Percentiles rank a stretch among this genome's conserved stretches.
These are phyloP conservation scores for Talaromyces verruculosus DNA, from an alignment of 2,329 filamentous ascomycete species.

Conservation along the genomic window DNA sequence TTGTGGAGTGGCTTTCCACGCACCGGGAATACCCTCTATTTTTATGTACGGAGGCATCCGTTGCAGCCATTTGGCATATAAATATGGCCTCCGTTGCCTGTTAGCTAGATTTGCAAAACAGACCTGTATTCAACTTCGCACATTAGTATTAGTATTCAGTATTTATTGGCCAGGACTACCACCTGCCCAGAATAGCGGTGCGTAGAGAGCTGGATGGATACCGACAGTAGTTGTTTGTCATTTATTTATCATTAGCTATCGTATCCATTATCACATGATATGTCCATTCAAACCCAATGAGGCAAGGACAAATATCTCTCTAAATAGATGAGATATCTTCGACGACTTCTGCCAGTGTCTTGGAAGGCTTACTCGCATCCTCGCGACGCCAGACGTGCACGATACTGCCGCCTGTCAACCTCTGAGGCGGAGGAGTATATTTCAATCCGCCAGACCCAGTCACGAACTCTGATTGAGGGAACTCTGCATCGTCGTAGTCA, in stretches of 20 bases:
- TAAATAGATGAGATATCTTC: slow-evolving; percentile 14
- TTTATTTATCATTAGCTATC: neutral
- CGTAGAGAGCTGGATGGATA: too few species aligned
- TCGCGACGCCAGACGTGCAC: slow-evolving; percentile 16
- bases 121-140: too few species aligned
- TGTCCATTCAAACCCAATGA: neutral
- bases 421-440: slow-evolving; percentile 17
- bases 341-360: slow-evolving; percentile 20
- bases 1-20: too few species aligned
- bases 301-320: neutral
- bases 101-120: too few species aligned
- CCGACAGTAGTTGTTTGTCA: neutral
- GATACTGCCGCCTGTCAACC: neutral
- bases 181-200: too few species aligned
- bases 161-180: too few species aligned
- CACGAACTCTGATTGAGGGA: slow-evolving; percentile 1
- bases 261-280: neutral
- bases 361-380: neutral
- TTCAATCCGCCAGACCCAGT: slow-evolving; percentile 14
- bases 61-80: too few species aligned
- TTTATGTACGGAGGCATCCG: too few species aligned
- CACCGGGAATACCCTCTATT: too few species aligned
- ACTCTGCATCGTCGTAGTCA: neutral
- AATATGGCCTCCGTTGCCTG: too few species aligned
- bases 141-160: too few species aligned